Base-by-base conservation (phyloP, 192 early-diverging fungal genomes). In the Phycomyces nitens region DNA sequence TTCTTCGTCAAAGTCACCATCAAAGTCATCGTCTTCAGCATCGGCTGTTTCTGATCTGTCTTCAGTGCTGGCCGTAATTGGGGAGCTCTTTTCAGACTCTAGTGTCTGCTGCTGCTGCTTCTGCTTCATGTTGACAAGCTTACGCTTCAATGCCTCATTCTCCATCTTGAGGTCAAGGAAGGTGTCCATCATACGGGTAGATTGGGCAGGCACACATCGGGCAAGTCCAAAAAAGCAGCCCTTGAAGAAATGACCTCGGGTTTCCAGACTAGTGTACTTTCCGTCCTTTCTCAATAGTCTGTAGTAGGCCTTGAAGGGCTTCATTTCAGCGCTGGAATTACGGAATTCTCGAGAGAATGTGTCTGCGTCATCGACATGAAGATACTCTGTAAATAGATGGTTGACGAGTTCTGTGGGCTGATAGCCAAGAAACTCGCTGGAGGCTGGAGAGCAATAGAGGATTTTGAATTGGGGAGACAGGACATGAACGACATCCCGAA, bases 151-250 rank as follows among this genome's bases (percentile, higher is more conserved):
- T 24, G 65, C 41, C 49, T 74, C 72, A 53, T 74, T 74, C 40
- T 74, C 72, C 67, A 70, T 53, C 49, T 74, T 74, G n/a, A 74
- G 47, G 40, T 74, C 72, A 10, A 74, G 50, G 21, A 74, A 65
- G 1, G 59, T 53, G 54, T 74, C 69, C 26, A 74, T 59, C 10
- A 64, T 43, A 24, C 47, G 34, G 22, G 68, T 38, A 16, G 64
- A 44, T 8, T 64, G 47, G 18, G 56, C 44, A 18, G 72, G 72
- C 29, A 64, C 40, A 16, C 42, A 39, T 38, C 62, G 55, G 8
- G 69, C 72, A 23, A 22, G 52, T 39, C 68, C 69, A 60, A 74
- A 74, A 34, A 74, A 74, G 7, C 70, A 74, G 0, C 42, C 42
- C 51, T 52, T 62, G 23, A 59, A 57, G 51, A 61, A 61, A 44